A percentile compares a stretch with the other conserved stretches of the same genome.
These are phyloP conservation scores for Plasmodium fragile DNA, from an alignment of 169 alveolate genomes.

Conservation along the genomic window DNA sequence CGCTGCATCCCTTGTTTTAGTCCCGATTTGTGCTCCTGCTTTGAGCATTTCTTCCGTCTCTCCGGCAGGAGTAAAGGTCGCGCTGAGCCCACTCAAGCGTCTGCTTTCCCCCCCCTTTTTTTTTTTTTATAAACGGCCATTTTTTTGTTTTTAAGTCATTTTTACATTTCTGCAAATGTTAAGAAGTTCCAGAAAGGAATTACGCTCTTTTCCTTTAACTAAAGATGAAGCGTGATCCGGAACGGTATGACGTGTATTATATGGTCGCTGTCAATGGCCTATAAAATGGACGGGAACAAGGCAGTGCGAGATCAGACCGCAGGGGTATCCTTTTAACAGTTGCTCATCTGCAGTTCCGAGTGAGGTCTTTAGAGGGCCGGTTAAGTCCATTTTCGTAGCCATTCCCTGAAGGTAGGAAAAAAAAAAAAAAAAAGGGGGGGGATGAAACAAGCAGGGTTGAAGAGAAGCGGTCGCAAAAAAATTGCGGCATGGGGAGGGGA, in stretches of 20 bases:
- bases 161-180: not conserved
- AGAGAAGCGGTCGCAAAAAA: not conserved
- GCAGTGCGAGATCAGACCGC: not conserved
- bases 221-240: not conserved
- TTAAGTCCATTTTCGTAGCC: slow-evolving; percentile 68
- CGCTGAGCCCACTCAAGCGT: not conserved
- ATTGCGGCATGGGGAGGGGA: not conserved
- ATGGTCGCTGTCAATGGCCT: not conserved
- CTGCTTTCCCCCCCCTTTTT: not conserved
- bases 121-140: not conserved
- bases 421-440: not conserved
- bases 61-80: not conserved
- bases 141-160: slow-evolving; percentile 3
- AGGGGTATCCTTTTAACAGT: not conserved
- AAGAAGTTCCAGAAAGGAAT: not conserved
- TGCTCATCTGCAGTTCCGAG: not conserved
- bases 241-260: not conserved
- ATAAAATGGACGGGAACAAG: not conserved
- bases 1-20: not conserved
- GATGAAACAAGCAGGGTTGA: not conserved
- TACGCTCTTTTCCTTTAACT: not conserved
- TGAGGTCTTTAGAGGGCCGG: not conserved
- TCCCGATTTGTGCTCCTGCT: slow-evolving; percentile 3
- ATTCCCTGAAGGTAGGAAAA: slow-evolving; percentile 53
- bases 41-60: slow-evolving; percentile 1